Evolutionary conservation across 2,329 filamentous ascomycete genomes (phyloP).

Genomic region (Calonectria naviculata): DNA sequence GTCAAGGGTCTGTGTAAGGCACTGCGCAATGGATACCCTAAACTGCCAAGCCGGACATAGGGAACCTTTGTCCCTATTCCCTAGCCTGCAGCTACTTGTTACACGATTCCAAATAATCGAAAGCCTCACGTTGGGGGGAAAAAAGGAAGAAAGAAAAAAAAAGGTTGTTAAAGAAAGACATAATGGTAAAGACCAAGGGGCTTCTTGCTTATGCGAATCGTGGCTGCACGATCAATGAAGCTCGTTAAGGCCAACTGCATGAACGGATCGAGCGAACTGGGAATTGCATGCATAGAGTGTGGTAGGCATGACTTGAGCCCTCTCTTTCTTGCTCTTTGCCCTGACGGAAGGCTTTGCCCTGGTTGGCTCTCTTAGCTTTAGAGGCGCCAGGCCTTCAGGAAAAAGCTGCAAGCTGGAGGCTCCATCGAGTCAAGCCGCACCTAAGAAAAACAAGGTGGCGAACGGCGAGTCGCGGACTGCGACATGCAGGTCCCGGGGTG

Average conservation of each 20-base stretch:
- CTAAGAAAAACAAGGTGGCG: constrained; percentile 18
- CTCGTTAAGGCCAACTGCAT: constrained; percentile 15
- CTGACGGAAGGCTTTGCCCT: not conserved
- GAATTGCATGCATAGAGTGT: constrained; percentile 12
- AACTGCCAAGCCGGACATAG: not conserved
- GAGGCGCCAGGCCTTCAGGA: not conserved
- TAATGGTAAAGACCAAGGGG: not conserved
- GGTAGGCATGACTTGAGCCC: not conserved
- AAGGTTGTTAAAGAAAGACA: not conserved
- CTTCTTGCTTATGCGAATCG: not conserved
- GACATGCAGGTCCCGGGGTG: constrained; percentile 32
- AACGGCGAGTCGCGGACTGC: constrained; percentile 28
- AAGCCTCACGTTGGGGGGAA: no score
- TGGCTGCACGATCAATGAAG: constrained; percentile 12
- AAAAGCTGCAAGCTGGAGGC: not conserved
- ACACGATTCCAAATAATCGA: not conserved
- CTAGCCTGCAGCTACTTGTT: not conserved
- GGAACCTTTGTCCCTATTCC: not conserved
- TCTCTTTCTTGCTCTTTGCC: not conserved
- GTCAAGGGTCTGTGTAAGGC: not conserved
- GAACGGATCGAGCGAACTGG: constrained; percentile 14
- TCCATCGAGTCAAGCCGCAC: constrained; percentile 1
- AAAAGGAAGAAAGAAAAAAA: not conserved
- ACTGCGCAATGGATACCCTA: not conserved
- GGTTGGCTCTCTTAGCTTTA: not conserved